Conservation (phyloP, 1,284 basidiomycete species). For the Lentinus polychrous region DNA sequence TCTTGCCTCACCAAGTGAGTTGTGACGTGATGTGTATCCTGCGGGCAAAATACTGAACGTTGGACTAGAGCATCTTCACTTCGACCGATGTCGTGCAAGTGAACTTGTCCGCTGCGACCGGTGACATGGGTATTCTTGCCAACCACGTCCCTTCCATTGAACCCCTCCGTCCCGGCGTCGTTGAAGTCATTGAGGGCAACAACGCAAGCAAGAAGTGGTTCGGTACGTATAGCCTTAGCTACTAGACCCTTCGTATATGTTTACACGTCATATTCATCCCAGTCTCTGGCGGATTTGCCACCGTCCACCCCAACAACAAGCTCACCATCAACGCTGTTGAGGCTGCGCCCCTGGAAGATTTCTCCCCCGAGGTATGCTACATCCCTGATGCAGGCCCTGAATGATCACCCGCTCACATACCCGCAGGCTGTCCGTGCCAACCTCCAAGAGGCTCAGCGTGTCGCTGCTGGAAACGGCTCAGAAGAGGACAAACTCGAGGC, state of each 20-base stretch:
- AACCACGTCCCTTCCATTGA: conserved; percentile 96
- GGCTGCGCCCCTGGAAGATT: conserved; percentile 89
- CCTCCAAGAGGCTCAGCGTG: conserved; percentile 85
- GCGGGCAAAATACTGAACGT: conserved; percentile 9
- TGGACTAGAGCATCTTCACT: conserved; percentile 72
- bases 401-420: neutral
- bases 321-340: conserved; percentile 97
- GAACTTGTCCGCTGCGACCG: conserved; percentile 88
- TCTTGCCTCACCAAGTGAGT: conserved; percentile 89
- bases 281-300: conserved; percentile 98
- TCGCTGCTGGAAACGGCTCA: conserved; percentile 75
- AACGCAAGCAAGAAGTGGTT: conserved; percentile 90
- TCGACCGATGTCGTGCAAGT: conserved; percentile 90
- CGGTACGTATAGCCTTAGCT: conserved; percentile 49
- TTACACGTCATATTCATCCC: neutral
- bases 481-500: conserved; percentile 95
- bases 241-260: conserved; percentile 2
- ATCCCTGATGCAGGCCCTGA: neutral
- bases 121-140: conserved; percentile 97
- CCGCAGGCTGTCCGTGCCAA: conserved; percentile 82
- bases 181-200: conserved; percentile 85
- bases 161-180: conserved; percentile 84
- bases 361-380: conserved; percentile 72
- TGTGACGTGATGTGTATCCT: conserved; percentile 7
- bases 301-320: conserved; percentile 95